These are phyloP conservation scores for Pneumocystis jirovecii DNA, from an alignment of 1,139 yeast species.

Conservation along the genomic window DNA sequence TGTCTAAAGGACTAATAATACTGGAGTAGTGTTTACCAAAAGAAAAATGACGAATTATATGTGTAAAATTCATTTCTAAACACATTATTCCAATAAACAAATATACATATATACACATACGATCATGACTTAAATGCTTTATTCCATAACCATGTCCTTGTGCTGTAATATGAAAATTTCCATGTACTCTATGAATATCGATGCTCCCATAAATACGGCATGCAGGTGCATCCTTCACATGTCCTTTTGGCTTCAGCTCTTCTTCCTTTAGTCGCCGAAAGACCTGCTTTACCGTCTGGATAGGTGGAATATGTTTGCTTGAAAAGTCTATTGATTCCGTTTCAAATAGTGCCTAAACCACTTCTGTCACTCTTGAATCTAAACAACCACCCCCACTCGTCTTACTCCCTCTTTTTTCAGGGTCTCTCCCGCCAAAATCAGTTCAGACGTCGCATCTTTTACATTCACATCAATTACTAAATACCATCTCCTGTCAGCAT, in stretches of 20 bases:
- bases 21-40: constrained; percentile 84
- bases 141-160: constrained; percentile 44
- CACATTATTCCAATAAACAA: constrained; percentile 18
- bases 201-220: constrained; percentile 81
- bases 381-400: too few relatives aligned
- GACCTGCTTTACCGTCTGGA: background rate
- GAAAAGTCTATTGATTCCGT: background rate
- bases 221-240: constrained; percentile 39
- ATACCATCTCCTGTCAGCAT: background rate
- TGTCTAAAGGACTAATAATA: constrained; percentile 73
- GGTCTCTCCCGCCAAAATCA: constrained; percentile 60
- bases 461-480: constrained; percentile 53
- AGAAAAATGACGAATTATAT: constrained; percentile 71
- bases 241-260: background rate
- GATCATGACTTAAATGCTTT: constrained; percentile 7
- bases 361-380: too few relatives aligned
- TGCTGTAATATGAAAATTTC: constrained; percentile 74
- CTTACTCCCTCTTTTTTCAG: constrained; percentile 29
- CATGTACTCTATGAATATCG: constrained; percentile 74
- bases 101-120: background rate
- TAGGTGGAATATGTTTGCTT: background rate
- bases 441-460: constrained; percentile 61
- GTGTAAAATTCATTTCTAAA: constrained; percentile 54
- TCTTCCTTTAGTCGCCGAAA: background rate
- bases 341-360: background rate